phyloP scores from a whole-genome alignment of 148 eudicot genomes.

The Arbutus unedo region DNA sequence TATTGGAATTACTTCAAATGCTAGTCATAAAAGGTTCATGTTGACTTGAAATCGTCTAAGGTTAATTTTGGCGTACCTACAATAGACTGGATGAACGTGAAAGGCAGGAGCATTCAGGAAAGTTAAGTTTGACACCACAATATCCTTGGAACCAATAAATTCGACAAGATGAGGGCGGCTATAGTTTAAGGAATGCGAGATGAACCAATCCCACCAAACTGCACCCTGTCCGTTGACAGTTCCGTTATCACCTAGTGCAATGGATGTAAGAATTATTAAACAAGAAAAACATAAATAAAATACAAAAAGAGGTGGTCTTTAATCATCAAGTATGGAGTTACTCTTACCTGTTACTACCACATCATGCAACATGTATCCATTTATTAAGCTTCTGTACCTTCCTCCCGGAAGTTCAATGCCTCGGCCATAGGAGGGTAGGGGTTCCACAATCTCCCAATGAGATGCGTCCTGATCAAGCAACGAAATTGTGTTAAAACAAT shows the following conservation, averaged over 20 bases:
- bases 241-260: slow-evolving; percentile 48
- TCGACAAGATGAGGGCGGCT: slow-evolving; percentile 63
- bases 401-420: slow-evolving; percentile 42
- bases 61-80: slow-evolving; percentile 31
- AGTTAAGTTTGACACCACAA: slow-evolving; percentile 51
- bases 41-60: too few relatives aligned
- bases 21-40: background rate
- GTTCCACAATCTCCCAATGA: slow-evolving; percentile 40
- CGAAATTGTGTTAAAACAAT: background rate
- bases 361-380: slow-evolving; percentile 44
- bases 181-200: slow-evolving; percentile 33
- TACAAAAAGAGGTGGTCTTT: background rate
- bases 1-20: background rate
- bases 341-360: slow-evolving; percentile 51
- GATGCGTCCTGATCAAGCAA: slow-evolving; percentile 21
- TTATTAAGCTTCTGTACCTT: slow-evolving; percentile 47
- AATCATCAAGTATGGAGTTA: background rate
- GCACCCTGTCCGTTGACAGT: slow-evolving; percentile 56
- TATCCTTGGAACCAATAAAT: slow-evolving; percentile 34
- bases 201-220: slow-evolving; percentile 51
- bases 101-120: slow-evolving; percentile 51
- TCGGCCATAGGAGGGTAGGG: slow-evolving; percentile 55
- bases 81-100: slow-evolving; percentile 48
- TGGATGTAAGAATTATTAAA: background rate
- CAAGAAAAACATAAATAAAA: background rate